These are phyloP conservation scores for Linnemannia schmuckeri DNA, from an alignment of 192 early-diverging fungal species.

Conservation along the genomic window DNA sequence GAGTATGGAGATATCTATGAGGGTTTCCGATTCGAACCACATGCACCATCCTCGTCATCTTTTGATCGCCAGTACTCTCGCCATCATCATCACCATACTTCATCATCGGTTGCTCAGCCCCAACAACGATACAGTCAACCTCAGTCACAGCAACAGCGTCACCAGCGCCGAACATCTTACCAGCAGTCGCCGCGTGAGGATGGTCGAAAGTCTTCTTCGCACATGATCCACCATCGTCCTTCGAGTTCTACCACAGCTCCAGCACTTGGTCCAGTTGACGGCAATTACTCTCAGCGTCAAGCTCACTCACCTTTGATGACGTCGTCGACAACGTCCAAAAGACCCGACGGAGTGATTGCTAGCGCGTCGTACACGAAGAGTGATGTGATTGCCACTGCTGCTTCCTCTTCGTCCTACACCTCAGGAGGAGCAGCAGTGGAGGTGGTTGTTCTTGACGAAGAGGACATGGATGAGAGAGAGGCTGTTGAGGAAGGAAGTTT, in stretches of 20 bases:
- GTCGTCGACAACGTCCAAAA: background rate
- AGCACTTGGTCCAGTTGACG: background rate
- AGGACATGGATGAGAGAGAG: background rate
- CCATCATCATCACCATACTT: background rate
- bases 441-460: background rate
- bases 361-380: background rate
- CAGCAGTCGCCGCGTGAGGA: background rate
- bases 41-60: background rate
- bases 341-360: background rate
- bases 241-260: background rate
- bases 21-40: conserved; percentile 24
- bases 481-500: background rate
- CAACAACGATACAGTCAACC: background rate
- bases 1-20: conserved; percentile 40
- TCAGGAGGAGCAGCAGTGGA: background rate
- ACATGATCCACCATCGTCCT: background rate
- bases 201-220: background rate
- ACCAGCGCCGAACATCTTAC: background rate
- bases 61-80: background rate
- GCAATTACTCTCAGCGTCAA: background rate
- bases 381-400: background rate
- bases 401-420: background rate
- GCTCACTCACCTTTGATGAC: background rate
- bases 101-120: background rate
- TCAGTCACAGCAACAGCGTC: background rate